Conservation (phyloP, 371 early-diverging fungal genomes). For the Mortierella sp. region DNA sequence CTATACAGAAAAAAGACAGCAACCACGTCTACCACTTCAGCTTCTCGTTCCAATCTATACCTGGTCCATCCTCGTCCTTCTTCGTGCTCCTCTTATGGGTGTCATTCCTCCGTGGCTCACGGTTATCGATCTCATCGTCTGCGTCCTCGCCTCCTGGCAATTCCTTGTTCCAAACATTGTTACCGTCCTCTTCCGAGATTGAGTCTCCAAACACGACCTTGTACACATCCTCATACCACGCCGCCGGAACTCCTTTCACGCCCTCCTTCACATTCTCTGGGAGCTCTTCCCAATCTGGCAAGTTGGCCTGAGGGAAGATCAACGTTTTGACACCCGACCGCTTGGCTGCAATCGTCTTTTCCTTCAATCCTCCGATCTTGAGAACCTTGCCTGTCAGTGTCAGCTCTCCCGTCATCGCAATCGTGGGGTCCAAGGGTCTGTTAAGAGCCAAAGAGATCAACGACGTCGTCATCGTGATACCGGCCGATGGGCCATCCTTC, state of each 20-base stretch:
- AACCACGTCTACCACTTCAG: slow-evolving; percentile 21
- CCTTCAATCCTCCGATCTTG: slow-evolving; percentile 97
- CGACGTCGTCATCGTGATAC: slow-evolving; percentile 95
- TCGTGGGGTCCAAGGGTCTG: slow-evolving; percentile 76
- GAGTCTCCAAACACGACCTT: slow-evolving; percentile 61
- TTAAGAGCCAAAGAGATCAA: slow-evolving; percentile 90
- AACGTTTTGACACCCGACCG: slow-evolving; percentile 90
- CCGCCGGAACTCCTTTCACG: slow-evolving; percentile 84
- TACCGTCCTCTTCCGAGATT: slow-evolving; percentile 56
- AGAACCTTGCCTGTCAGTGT: slow-evolving; percentile 96
- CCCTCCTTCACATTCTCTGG: slow-evolving; percentile 93
- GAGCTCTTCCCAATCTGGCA: slow-evolving; percentile 95
- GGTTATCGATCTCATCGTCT: slow-evolving; percentile 36
- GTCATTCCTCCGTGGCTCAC: slow-evolving; percentile 41
- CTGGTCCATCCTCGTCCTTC: slow-evolving; percentile 5
- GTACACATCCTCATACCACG: slow-evolving; percentile 83
- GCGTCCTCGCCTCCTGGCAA: slow-evolving; percentile 40
- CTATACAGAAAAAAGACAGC: background rate
- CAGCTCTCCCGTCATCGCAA: slow-evolving; percentile 98
- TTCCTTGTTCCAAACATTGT: slow-evolving; percentile 57
- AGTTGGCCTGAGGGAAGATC: slow-evolving; percentile 91
- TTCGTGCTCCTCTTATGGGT: slow-evolving; percentile 17
- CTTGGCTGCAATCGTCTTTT: slow-evolving; percentile 98
- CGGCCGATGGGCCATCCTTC: slow-evolving; percentile 98
- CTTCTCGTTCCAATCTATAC: slow-evolving; percentile 26